Conservation (phyloP, 2,329 filamentous ascomycete species). For the Aspergillus sergii region DNA sequence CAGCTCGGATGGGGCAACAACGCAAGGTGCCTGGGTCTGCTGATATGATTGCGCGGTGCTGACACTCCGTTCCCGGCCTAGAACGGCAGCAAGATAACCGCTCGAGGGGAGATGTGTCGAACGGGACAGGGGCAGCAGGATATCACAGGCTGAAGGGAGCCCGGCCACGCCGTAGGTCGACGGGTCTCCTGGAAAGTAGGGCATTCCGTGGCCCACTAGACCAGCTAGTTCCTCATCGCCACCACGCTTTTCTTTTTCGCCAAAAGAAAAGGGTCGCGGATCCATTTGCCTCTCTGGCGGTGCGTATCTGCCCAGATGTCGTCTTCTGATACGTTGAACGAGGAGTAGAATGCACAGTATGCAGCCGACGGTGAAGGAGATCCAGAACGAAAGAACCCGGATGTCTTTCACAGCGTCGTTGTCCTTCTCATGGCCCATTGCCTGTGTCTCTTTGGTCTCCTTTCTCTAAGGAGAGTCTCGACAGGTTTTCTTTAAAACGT, state of each 20-base stretch:
- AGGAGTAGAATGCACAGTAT: constrained; percentile 21
- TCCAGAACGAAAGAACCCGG: constrained; percentile 17
- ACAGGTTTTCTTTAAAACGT: background rate
- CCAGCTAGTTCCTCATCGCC: constrained; percentile 20
- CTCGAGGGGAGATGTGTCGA: constrained; percentile 25
- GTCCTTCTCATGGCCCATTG: constrained; percentile 20
- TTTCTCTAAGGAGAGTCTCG: constrained; percentile 7
- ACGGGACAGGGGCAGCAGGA: constrained; percentile 28
- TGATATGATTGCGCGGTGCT: constrained; percentile 13
- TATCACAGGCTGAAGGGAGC: constrained; percentile 28
- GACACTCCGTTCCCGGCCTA: constrained; percentile 16
- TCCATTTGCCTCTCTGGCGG: constrained; percentile 23
- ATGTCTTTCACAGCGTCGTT: constrained; percentile 11
- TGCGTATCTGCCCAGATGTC: constrained; percentile 15
- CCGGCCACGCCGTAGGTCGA: constrained; percentile 6
- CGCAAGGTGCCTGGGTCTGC: background rate
- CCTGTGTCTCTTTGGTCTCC: constrained; percentile 13
- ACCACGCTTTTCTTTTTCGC: constrained; percentile 18
- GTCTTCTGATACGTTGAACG: constrained; percentile 23
- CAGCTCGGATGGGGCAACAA: constrained; percentile 1
- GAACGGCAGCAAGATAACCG: constrained; percentile 25
- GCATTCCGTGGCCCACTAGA: constrained; percentile 13
- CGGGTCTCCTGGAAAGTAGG: constrained; percentile 9
- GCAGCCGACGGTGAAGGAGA: constrained; percentile 19
- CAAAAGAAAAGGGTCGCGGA: constrained; percentile 8